These are phyloP conservation scores for Fusarium sp. DNA, from an alignment of 2,329 filamentous ascomycete species.

Conservation along the genomic window DNA sequence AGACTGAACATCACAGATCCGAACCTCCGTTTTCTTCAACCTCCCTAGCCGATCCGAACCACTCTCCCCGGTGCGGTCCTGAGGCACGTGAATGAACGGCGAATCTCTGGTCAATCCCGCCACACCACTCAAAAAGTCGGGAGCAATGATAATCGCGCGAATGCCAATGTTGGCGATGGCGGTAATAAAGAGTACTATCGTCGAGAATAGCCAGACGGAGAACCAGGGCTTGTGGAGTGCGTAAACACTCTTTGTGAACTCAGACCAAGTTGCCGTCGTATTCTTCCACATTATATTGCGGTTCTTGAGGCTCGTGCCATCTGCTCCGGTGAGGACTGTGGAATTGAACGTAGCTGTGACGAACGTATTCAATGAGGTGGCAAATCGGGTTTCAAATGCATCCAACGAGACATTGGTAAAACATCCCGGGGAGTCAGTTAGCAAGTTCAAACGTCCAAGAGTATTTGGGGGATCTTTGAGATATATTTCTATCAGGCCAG, in stretches of 20 bases:
- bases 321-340: background rate
- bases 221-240: conserved; percentile 3
- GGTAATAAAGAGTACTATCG: background rate
- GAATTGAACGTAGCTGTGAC: background rate
- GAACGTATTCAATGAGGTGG: background rate
- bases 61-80: conserved; percentile 1
- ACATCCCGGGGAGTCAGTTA: background rate
- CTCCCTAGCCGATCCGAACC: background rate
- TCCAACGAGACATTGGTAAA: background rate
- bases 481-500: background rate
- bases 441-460: background rate
- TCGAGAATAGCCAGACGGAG: background rate
- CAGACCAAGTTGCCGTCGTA: background rate
- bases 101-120: conserved; percentile 15
- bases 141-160: background rate
- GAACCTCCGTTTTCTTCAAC: background rate
- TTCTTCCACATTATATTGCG: conserved; percentile 3
- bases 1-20: conserved; percentile 6
- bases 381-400: background rate
- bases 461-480: background rate
- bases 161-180: background rate
- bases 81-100: background rate
- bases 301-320: background rate
- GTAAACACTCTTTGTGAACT: conserved; percentile 8
- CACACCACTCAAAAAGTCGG: conserved; percentile 12